A percentile compares a stretch with the other conserved stretches of the same genome.
phyloP scores from a whole-genome alignment of 352 stramenopile genomes.

The Phytopythium sindhum region DNA sequence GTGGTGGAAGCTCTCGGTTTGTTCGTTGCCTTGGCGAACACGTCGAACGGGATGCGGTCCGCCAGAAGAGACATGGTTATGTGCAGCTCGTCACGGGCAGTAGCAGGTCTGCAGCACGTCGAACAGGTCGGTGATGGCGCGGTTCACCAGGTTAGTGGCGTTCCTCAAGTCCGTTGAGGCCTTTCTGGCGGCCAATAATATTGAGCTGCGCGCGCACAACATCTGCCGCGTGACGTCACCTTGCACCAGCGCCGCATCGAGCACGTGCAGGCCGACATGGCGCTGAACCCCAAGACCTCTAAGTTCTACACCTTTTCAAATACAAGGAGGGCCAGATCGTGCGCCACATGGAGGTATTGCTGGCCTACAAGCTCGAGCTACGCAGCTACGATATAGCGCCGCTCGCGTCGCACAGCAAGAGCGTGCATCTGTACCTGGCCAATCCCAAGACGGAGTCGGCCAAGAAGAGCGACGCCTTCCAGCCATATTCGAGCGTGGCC shows the following conservation, averaged over 20 bases:
- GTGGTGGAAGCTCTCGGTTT: conserved; percentile 68
- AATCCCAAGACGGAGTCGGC: conserved; percentile 85
- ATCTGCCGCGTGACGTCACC: conserved; percentile 86
- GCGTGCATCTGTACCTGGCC: conserved; percentile 98
- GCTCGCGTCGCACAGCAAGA: conserved; percentile 92
- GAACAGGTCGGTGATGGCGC: conserved; percentile 88
- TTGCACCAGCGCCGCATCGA: conserved; percentile 56
- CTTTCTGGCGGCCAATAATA: conserved; percentile 64
- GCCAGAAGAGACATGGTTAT: conserved; percentile 95
- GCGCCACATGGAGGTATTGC: conserved; percentile 97
- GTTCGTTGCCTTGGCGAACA: conserved; percentile 90
- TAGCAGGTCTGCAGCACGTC: conserved; percentile 54
- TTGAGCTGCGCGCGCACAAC: conserved; percentile 61
- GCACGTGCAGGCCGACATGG: conserved; percentile 48
- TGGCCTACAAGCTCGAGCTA: conserved; percentile 99
- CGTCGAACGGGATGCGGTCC: conserved; percentile 91
- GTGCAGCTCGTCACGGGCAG: conserved; percentile 94
- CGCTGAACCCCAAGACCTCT: conserved; percentile 82
- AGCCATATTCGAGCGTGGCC: conserved; percentile 95
- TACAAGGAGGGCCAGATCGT: conserved; percentile 98
- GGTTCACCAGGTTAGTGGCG: conserved; percentile 76
- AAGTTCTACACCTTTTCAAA: conserved; percentile 90
- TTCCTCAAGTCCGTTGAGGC: conserved; percentile 53
- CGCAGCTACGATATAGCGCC: conserved; percentile 97
- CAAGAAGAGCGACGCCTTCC: conserved; percentile 83